Conservation (phyloP, 2,329 filamentous ascomycete species). For the Paecilomyces sp. region DNA sequence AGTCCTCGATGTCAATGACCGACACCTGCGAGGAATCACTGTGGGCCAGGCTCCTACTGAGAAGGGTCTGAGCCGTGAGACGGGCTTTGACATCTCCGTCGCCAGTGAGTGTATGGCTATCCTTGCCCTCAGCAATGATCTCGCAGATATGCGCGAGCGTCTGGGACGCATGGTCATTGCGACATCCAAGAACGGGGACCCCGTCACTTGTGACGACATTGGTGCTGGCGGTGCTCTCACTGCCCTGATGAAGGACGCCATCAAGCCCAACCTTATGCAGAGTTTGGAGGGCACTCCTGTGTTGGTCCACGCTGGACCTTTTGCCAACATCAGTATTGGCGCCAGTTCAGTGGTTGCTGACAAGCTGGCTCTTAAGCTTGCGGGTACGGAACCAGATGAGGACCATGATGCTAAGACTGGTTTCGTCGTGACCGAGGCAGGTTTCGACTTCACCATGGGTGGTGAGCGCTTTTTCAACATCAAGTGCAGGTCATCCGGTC, state of each 20-base stretch:
- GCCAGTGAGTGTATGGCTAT: slow-evolving; percentile 99
- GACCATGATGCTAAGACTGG: slow-evolving; percentile 74
- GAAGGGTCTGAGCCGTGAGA: slow-evolving; percentile 79
- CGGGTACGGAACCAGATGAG: slow-evolving; percentile 88
- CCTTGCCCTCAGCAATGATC: slow-evolving; percentile 80
- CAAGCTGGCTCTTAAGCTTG: slow-evolving; percentile 90
- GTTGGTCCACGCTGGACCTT: slow-evolving; percentile 94
- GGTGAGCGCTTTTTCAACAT: slow-evolving; percentile 99
- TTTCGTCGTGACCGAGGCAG: slow-evolving; percentile 93
- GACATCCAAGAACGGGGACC: slow-evolving; percentile 75
- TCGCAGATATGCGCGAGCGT: slow-evolving; percentile 84
- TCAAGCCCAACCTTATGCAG: slow-evolving; percentile 99
- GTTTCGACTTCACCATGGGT: slow-evolving; percentile 99
- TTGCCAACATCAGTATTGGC: slow-evolving; percentile 97
- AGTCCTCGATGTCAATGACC: slow-evolving; percentile 94
- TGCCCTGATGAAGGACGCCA: slow-evolving; percentile 93
- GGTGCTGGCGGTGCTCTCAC: slow-evolving; percentile 87
- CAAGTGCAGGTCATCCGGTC: slow-evolving; percentile 91
- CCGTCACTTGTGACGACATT: slow-evolving; percentile 92
- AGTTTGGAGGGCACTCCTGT: slow-evolving; percentile 94
- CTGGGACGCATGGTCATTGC: slow-evolving; percentile 94
- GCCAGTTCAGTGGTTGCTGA: slow-evolving; percentile 94
- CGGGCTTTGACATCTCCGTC: slow-evolving; percentile 95
- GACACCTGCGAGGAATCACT: slow-evolving; percentile 82
- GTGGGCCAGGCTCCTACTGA: slow-evolving; percentile 85